Conservation (phyloP, 2,329 filamentous ascomycete species). For the Plenodomus biglobosus region DNA sequence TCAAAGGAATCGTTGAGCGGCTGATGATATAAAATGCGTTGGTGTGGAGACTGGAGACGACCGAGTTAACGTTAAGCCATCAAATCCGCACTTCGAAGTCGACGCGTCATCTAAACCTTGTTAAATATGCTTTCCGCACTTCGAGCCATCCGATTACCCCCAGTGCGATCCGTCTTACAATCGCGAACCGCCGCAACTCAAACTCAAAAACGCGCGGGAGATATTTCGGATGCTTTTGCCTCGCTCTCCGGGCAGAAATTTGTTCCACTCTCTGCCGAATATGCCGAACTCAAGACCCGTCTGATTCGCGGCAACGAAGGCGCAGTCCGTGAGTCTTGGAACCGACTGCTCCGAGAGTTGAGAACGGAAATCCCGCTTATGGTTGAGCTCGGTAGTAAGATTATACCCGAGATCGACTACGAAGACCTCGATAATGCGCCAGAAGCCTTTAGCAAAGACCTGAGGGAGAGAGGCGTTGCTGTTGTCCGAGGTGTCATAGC, state of each 20-base stretch:
- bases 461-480: conserved; percentile 59
- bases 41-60: conserved; percentile 8
- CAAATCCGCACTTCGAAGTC: background rate
- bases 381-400: conserved; percentile 44
- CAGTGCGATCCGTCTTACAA: conserved; percentile 21
- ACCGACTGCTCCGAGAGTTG: conserved; percentile 47
- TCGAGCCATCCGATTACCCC: conserved; percentile 29
- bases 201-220: conserved; percentile 50
- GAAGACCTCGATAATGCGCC: conserved; percentile 52
- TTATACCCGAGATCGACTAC: conserved; percentile 53
- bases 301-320: conserved; percentile 53
- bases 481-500: conserved; percentile 51
- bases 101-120: conserved; percentile 3
- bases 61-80: conserved; percentile 15
- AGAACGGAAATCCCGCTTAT: conserved; percentile 51
- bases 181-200: conserved; percentile 36
- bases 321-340: conserved; percentile 50
- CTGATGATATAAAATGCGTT: conserved; percentile 22
- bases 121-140: conserved; percentile 33
- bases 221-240: conserved; percentile 55
- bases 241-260: conserved; percentile 53
- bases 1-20: conserved; percentile 8
- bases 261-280: conserved; percentile 48
- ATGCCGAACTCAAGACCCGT: conserved; percentile 49
- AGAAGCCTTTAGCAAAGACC: conserved; percentile 58